Evolutionary conservation across 352 stramenopile species (phyloP), one percentile per base, ranked within the genome.

Genomic region (Globisporangium paddicum): DNA sequence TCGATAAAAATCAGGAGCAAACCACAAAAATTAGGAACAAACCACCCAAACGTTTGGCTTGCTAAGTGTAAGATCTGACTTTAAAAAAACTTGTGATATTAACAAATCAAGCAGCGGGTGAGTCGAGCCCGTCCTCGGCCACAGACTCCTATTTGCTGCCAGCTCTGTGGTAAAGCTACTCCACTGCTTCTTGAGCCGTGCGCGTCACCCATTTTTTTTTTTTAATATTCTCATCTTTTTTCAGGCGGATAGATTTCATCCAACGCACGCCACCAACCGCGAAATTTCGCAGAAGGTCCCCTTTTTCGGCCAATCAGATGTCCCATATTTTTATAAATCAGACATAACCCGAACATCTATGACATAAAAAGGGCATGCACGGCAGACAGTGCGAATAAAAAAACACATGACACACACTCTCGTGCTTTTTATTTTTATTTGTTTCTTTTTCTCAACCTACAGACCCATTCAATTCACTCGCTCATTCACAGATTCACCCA

Each of bases 401-500:
- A 7, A 32, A 32, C n/a, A n/a, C n/a, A 32, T 38, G 34, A 38
- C 34, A 38, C 32, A 37, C 32, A 38, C 34, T 38, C 34, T 38
- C 34, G 45, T 5, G n/a, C 37, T 50, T 51, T 51, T 25, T 51
- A n/a, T n/a, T n/a, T n/a, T n/a, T n/a, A n/a, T n/a, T n/a, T n/a
- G n/a, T n/a, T n/a, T n/a, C n/a, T n/a, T n/a, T n/a, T n/a, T n/a
- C n/a, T n/a, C n/a, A n/a, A n/a, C n/a, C n/a, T n/a, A n/a, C n/a
- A n/a, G n/a, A n/a, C n/a, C 28, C 28, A 32, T 32, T 32, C 28
- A 32, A 32, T 32, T 32, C 28, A 32, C 28, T 32, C 28, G 28
- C 28, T 32, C 35, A 53, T 53, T 53, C 46, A 13, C 45, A 5
- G 45, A 53, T 53, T 53, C 25, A 6, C 25, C 45, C 45, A 28